A percentile compares a stretch with the other conserved stretches of the same genome.
These are phyloP conservation scores for Russula vinacea DNA, from an alignment of 768 basidiomycete species.

Conservation along the genomic window DNA sequence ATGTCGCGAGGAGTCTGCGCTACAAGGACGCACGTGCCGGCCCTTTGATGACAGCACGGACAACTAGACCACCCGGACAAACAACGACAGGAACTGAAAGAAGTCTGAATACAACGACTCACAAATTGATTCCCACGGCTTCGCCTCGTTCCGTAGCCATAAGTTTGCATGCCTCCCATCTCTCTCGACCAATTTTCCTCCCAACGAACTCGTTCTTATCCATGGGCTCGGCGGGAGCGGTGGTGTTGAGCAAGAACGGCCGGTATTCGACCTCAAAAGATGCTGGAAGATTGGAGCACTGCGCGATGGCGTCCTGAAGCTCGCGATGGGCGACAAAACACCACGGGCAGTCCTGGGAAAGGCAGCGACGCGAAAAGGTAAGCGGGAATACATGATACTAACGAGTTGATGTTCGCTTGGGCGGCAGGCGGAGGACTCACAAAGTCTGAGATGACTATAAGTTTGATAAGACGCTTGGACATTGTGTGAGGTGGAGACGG, in stretches of 20 bases:
- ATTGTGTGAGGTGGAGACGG: constrained; percentile 9
- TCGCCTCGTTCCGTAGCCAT: constrained; percentile 38
- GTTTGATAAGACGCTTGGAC: constrained; percentile 28
- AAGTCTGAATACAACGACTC: constrained; percentile 32
- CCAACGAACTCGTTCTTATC: constrained; percentile 35
- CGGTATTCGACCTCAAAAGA: constrained; percentile 46
- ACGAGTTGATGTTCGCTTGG: not conserved
- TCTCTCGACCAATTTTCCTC: constrained; percentile 44
- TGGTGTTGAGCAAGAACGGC: constrained; percentile 47
- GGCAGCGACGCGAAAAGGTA: not conserved
- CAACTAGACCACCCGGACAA: not conserved
- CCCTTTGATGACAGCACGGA: too few relatives aligned
- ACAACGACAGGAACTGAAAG: not conserved
- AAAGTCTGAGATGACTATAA: constrained; percentile 37
- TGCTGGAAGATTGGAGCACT: constrained; percentile 35
- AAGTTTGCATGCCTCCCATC: constrained; percentile 36
- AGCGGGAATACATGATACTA: constrained; percentile 7
- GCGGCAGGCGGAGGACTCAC: constrained; percentile 31
- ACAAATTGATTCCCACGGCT: constrained; percentile 46
- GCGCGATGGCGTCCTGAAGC: constrained; percentile 40
- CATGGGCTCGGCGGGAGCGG: constrained; percentile 35
- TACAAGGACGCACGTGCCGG: not conserved
- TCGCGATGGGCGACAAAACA: constrained; percentile 45
- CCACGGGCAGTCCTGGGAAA: constrained; percentile 40
- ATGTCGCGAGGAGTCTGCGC: not conserved